phyloP scores from a whole-genome alignment of 805 yeast genomes.

The Kregervanrija delftensis region DNA sequence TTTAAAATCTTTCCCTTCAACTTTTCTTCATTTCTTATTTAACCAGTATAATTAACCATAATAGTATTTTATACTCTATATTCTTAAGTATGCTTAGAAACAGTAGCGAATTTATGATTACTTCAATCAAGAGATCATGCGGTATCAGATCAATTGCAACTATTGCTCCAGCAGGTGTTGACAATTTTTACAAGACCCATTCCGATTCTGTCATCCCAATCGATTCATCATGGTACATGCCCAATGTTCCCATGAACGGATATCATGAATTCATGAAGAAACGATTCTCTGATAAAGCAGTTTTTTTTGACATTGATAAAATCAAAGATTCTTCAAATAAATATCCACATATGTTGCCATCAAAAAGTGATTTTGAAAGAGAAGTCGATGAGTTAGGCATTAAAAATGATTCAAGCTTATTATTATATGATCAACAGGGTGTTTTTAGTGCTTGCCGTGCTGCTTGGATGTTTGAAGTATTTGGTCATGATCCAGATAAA shows the following conservation, averaged over 20 bases:
- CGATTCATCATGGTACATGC: conserved; percentile 93
- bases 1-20: too few species aligned
- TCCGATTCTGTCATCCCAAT: conserved; percentile 39
- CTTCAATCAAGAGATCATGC: too few species aligned
- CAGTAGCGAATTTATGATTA: too few species aligned
- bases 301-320: conserved; percentile 72
- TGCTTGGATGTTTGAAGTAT: conserved; percentile 80
- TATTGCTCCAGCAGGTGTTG: conserved; percentile 20
- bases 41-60: too few species aligned
- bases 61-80: too few species aligned
- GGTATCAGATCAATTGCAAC: conserved; percentile 9
- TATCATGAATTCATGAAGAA: conserved; percentile 47
- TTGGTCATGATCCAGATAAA: conserved; percentile 55
- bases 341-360: conserved; percentile 91
- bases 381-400: conserved; percentile 54
- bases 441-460: conserved; percentile 86
- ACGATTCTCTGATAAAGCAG: conserved; percentile 55
- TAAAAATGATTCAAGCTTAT: conserved; percentile 47
- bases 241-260: conserved; percentile 59
- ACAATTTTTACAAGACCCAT: conserved; percentile 7
- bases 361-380: conserved; percentile 43
- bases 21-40: too few species aligned
- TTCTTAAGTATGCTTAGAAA: too few species aligned
- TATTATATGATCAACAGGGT: conserved; percentile 81
- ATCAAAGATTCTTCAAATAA: conserved; percentile 51